Evolutionary conservation across 2,329 filamentous ascomycete genomes (phyloP), one percentile per base, ranked within the genome.

Genomic region (Aspergillus unguis): DNA sequence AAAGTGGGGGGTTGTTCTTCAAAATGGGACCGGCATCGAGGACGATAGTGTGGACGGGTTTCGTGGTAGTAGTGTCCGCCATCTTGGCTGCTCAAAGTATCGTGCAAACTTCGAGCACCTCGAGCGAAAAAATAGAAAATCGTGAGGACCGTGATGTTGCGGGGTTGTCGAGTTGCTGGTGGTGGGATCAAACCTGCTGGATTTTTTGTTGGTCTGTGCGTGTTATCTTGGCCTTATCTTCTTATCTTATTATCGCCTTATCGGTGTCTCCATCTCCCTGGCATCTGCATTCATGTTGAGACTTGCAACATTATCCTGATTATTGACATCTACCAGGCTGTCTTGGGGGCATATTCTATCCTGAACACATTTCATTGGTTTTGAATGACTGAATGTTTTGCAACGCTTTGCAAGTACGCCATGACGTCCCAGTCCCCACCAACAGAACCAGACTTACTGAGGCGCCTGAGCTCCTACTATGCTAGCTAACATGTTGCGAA

Each of bases 1-100:
- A 95, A 26, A 94, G 83, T 8, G 89, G 79, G 9, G 92, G 90
- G 59, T 94, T 87, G 74, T 96, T 96, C 69, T 92, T 92, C 71
- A 99, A 92, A 55, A 99, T 85, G 6, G 92, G 91, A 27, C 92
- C 92, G 3, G 94, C 88, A 68, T 99, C 94, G 60, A 99, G 81
- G 28, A 97, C 82, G 47, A 97, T 83, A 49, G 86, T 87, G 75
- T 95, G 85, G 45, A 95, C 84, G 0, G 86, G 81, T 68, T 92
- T 96, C 6, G 52, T 25, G 28, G 56, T 31, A 10, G 60, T 56
- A 9, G 53, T 43, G 50, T 66, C 63, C 46, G 62, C 51, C 63
- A 67, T 69, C 27, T 52, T 47, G 45, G 26, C 11, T 29, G 36
- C 8, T 33, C 36, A 11, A 17, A 5, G 23, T 26, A 11, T 36